A percentile compares a stretch with the other conserved stretches of the same genome.
Evolutionary conservation across 768 basidiomycete species (phyloP).

Genomic region (Tricholoma sp.): DNA sequence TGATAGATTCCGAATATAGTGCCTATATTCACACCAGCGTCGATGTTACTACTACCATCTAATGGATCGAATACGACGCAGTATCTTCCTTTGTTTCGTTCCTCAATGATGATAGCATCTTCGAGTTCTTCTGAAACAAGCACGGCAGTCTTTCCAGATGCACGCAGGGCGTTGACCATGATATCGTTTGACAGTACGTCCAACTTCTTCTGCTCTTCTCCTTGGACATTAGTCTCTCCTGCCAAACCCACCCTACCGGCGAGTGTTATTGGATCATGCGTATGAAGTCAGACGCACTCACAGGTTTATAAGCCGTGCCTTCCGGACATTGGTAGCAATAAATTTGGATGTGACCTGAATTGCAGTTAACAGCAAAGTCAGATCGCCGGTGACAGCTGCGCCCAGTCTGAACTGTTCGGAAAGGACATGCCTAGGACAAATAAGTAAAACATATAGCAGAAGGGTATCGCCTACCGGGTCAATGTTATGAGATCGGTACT

Average conservation of each 20-base stretch:
- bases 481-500: conserved; percentile 89
- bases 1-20: conserved; percentile 98
- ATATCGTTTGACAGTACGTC: conserved; percentile 98
- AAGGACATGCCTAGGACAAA: conserved; percentile 69
- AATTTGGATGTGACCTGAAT: conserved; percentile 97
- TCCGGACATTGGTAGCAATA: conserved; percentile 96
- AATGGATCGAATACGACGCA: conserved; percentile 99
- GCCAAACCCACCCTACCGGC: conserved; percentile 86
- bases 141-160: conserved; percentile 95
- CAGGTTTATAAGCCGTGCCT: conserved; percentile 96
- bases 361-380: conserved; percentile 90
- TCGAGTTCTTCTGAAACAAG: conserved; percentile 96
- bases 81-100: conserved; percentile 76
- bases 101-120: conserved; percentile 87
- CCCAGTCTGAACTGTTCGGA: conserved; percentile 82
- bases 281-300: conserved; percentile 34
- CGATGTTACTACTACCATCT: conserved; percentile 95
- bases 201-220: conserved; percentile 99
- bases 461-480: conserved; percentile 60
- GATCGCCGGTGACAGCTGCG: conserved; percentile 81
- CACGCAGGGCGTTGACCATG: conserved; percentile 95
- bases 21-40: conserved; percentile 97
- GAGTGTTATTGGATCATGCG: conserved; percentile 4
- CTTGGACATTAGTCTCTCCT: conserved; percentile 94
- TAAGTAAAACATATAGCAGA: neutral